Evolutionary conservation across 345 rosid genomes (phyloP).

Genomic region (Cochlearia excelsa): DNA sequence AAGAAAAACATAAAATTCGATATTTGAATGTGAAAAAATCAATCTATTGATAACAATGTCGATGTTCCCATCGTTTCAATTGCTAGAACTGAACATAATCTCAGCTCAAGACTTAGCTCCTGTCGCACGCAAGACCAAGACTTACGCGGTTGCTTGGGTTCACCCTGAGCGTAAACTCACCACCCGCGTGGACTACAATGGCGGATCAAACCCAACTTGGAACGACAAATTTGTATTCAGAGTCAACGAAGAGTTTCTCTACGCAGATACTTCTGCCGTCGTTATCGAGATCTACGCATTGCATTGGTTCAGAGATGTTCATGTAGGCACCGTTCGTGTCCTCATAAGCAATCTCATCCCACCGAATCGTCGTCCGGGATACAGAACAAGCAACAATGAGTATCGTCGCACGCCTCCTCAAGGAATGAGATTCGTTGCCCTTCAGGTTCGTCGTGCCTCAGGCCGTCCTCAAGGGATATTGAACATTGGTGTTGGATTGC

Average conservation of each 20-base stretch:
- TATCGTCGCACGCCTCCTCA: slow-evolving; percentile 34
- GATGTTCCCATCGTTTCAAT: slow-evolving; percentile 57
- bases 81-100: slow-evolving; percentile 72
- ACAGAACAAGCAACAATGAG: slow-evolving; percentile 20
- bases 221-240: slow-evolving; percentile 89
- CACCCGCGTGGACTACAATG: slow-evolving; percentile 60
- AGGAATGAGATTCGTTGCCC: slow-evolving; percentile 79
- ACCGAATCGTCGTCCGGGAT: slow-evolving; percentile 33
- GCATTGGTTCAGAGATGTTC: slow-evolving; percentile 85
- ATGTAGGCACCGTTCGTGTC: slow-evolving; percentile 76
- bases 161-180: slow-evolving; percentile 70
- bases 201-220: slow-evolving; percentile 81
- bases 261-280: slow-evolving; percentile 73
- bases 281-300: slow-evolving; percentile 71
- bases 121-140: slow-evolving; percentile 57
- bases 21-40: slow-evolving; percentile 3
- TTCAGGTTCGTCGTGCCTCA: slow-evolving; percentile 79
- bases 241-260: slow-evolving; percentile 71
- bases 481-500: slow-evolving; percentile 76
- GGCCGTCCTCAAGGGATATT: slow-evolving; percentile 87
- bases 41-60: slow-evolving; percentile 32
- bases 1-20: too few relatives aligned
- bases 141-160: slow-evolving; percentile 91
- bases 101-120: slow-evolving; percentile 74
- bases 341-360: slow-evolving; percentile 70